Evolutionary conservation across 1,284 basidiomycete species (phyloP).

Genomic region (Sanghuangporus baumii): DNA sequence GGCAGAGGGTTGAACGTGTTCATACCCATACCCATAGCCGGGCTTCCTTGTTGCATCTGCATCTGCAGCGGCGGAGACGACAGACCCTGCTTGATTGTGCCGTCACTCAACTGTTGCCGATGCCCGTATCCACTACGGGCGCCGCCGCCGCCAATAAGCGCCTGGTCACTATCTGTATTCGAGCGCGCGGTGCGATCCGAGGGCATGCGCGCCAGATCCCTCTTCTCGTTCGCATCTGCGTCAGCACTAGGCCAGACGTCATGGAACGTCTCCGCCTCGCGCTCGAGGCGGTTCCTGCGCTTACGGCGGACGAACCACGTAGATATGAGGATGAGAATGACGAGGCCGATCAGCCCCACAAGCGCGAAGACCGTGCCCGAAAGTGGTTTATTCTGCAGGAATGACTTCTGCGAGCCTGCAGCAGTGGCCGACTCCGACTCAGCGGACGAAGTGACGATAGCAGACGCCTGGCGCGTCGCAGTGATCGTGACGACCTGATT

Average conservation of each 20-base stretch:
- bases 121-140: background rate
- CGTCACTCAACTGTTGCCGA: constrained; percentile 4
- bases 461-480: constrained; percentile 20
- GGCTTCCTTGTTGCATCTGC: background rate
- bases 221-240: background rate
- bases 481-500: constrained; percentile 26
- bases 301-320: constrained; percentile 46
- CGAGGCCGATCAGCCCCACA: constrained; percentile 44
- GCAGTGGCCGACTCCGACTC: constrained; percentile 9
- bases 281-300: constrained; percentile 38
- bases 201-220: background rate
- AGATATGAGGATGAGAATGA: constrained; percentile 38
- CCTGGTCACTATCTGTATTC: constrained; percentile 4
- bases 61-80: background rate
- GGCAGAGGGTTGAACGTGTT: background rate
- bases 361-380: constrained; percentile 52
- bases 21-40: background rate
- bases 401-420: constrained; percentile 30
- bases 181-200: constrained; percentile 13
- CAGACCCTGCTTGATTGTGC: background rate
- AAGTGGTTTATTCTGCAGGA: constrained; percentile 58
- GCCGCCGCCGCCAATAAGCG: background rate
- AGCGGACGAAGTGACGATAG: constrained; percentile 8
- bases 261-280: constrained; percentile 20
- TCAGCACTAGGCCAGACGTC: constrained; percentile 3